Evolutionary conservation across 768 basidiomycete genomes (phyloP), one percentile per base, ranked within the genome.

Genomic region (Calocybe cyanea): DNA sequence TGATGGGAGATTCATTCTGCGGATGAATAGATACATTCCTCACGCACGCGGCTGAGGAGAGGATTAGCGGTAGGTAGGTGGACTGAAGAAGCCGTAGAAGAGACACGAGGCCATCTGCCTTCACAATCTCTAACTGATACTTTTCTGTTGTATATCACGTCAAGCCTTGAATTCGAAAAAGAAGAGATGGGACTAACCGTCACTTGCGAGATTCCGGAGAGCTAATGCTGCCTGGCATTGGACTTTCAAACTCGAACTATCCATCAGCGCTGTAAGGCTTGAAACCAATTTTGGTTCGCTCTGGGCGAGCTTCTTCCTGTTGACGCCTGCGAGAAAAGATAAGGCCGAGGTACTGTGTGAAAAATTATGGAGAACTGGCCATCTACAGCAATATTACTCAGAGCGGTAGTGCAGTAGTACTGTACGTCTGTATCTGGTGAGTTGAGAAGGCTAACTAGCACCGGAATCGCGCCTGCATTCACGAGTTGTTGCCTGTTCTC

Each of bases 11-110:
- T 66, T 98, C 96, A 73, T 99, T 99, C 62, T 85, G 82, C 0
- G 96, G 96, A 64, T 98, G 96, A 48, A 98, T 99, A 6, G 95
- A 98, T 25, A 99, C 96, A 59, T 99, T 99, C 50, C 96, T 91
- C 38, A 98, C 95, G 62, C 96, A 99, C 0, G 96, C 96, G 36
- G 96, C 96, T 36, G 95, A 92, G 2, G 96, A 98, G 35, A 99
- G 82, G 57, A 99, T 98, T 52, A 98, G 83, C 17, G 96, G 96
- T 18, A 98, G 86, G 63, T 96, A 99, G 2, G 94, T 89, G 1
- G 95, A 98, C 63, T 94, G 92, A 21, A 99, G 76, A 23, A 99
- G 85, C 38, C 96, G 91, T 34, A 98, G 81, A 28, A 99, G 78
- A 5, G 95, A 86, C 42, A 86, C 80, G 14, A 99, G 78, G 37